phyloP scores from a whole-genome alignment of 805 yeast species.

The Saccharomycopsis javanensis region DNA sequence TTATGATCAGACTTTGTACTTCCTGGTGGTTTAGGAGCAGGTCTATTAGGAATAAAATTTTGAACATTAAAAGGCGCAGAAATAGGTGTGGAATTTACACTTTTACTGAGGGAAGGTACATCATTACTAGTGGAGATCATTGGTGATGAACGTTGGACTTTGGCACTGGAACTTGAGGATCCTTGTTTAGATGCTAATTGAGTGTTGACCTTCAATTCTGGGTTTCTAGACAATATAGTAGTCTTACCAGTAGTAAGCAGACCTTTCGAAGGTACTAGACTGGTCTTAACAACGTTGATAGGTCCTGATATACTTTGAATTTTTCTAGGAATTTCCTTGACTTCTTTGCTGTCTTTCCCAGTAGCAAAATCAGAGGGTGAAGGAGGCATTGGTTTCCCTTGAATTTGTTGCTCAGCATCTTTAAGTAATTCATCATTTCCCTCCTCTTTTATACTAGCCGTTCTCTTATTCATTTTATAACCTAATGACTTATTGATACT shows the following conservation, averaged over 20 bases:
- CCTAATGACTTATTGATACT: background rate
- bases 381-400: background rate
- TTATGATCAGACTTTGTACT: background rate
- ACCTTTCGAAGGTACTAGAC: slow-evolving; percentile 1
- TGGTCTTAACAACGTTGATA: slow-evolving; percentile 11
- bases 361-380: background rate
- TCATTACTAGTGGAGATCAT: background rate
- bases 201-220: background rate
- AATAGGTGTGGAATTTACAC: slow-evolving; percentile 21
- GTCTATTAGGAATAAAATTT: background rate
- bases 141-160: background rate
- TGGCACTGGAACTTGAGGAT: background rate
- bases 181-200: background rate
- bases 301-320: slow-evolving; percentile 7
- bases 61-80: background rate
- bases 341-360: background rate
- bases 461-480: background rate
- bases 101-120: background rate
- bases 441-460: background rate
- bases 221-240: background rate
- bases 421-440: background rate
- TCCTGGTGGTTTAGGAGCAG: slow-evolving; percentile 5
- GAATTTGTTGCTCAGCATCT: background rate
- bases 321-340: background rate
- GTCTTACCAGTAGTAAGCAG: background rate